A percentile compares a stretch with the other conserved stretches of the same genome.
Conservation (phyloP, 768 basidiomycete species). For the Tricholoma matsutake region DNA sequence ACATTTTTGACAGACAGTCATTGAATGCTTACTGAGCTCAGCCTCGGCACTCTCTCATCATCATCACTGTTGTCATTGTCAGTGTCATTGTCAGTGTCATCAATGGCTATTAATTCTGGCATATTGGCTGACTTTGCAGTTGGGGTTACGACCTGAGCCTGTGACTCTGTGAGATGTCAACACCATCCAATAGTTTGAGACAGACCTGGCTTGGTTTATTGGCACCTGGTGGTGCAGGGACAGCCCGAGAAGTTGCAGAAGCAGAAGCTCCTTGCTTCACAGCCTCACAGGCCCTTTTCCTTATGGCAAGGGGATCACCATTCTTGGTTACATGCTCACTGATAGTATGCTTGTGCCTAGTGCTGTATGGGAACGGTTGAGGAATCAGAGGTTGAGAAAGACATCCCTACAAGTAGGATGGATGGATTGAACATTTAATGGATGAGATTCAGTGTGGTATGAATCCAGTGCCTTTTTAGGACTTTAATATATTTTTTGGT, state of each 20-base stretch:
- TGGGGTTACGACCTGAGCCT: too few species aligned
- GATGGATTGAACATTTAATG: neutral
- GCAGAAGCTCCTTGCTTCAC: neutral
- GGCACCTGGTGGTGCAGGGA: neutral
- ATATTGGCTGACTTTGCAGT: too few species aligned
- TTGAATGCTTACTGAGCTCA: neutral
- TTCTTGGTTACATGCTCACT: neutral
- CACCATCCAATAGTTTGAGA: neutral
- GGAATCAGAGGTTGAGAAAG: neutral
- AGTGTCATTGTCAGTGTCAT: neutral
- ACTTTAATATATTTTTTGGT: neutral
- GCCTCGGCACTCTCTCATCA: conserved; percentile 1
- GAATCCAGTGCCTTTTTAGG: neutral
- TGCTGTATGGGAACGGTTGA: neutral
- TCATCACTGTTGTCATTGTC: neutral
- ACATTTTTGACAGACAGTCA: neutral
- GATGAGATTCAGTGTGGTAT: neutral
- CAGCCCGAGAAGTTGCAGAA: neutral
- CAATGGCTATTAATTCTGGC: neutral
- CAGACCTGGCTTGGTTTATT: neutral
- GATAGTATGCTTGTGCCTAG: neutral
- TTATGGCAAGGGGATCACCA: neutral
- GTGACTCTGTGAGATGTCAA: neutral
- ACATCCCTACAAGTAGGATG: neutral
- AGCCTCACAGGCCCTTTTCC: neutral